A percentile compares a stretch with the other conserved stretches of the same genome.
Evolutionary conservation across 2,329 filamentous ascomycete genomes (phyloP).

Genomic region (Diplodia mutila): DNA sequence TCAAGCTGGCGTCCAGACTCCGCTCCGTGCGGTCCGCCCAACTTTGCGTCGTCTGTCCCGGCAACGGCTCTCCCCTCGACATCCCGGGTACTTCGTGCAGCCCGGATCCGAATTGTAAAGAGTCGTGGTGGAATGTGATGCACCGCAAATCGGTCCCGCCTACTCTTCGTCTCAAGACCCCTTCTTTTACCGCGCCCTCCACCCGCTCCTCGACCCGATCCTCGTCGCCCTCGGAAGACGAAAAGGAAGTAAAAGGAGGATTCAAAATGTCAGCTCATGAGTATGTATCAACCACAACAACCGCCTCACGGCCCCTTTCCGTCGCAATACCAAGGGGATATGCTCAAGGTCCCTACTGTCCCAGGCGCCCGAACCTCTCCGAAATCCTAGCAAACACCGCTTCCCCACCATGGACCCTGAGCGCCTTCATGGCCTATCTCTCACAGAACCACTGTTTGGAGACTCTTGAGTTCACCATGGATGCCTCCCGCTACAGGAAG

Average conservation of each 20-base stretch:
- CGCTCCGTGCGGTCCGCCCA: conserved; percentile 31
- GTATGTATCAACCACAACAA: conserved; percentile 39
- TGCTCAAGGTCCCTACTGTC: conserved; percentile 55
- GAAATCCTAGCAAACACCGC: conserved; percentile 89
- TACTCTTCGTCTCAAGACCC: conserved; percentile 38
- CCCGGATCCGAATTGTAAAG: conserved; percentile 42
- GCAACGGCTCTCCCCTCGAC: conserved; percentile 30
- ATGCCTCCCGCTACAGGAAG: conserved; percentile 81
- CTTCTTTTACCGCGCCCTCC: conserved; percentile 40
- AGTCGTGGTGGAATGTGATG: conserved; percentile 44
- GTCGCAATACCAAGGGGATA: conserved; percentile 51
- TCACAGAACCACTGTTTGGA: conserved; percentile 97
- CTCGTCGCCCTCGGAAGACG: conserved; percentile 36
- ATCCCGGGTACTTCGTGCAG: conserved; percentile 28
- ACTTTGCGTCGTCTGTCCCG: conserved; percentile 38
- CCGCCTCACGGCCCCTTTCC: conserved; percentile 48
- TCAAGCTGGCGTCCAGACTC: conserved; percentile 45
- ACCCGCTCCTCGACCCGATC: conserved; percentile 35
- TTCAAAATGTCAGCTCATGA: conserved; percentile 54
- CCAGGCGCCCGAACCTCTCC: conserved; percentile 71
- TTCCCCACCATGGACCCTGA: conserved; percentile 84
- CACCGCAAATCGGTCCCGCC: conserved; percentile 37
- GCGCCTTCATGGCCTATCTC: conserved; percentile 93
- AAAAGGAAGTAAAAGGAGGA: conserved; percentile 42
- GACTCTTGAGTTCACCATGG: conserved; percentile 94